Percentiles rank a stretch among this genome's conserved stretches.
Evolutionary conservation across 176 grass and related monocot genomes (phyloP).

Genomic region (Phoenix roebelenii): DNA sequence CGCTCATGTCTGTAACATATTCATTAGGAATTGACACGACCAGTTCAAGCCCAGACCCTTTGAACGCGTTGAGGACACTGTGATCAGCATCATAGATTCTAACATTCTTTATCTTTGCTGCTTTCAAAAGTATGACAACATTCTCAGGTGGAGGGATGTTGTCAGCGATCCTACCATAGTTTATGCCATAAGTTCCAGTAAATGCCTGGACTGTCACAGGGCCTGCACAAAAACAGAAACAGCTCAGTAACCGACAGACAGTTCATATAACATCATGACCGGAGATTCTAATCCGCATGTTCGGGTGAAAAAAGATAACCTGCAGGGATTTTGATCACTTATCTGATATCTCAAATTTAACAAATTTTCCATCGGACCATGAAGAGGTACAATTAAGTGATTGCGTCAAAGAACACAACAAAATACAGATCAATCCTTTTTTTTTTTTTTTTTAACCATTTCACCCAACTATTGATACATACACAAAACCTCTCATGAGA

Average conservation of each 20-base stretch:
- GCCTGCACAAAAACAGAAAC: constrained; percentile 34
- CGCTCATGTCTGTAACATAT: constrained; percentile 61
- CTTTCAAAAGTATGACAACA: constrained; percentile 66
- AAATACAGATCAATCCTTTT: no score
- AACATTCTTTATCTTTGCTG: constrained; percentile 84
- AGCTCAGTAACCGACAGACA: constrained; percentile 16
- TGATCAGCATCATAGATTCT: constrained; percentile 83
- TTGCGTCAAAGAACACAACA: no score
- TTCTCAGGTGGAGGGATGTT: constrained; percentile 76
- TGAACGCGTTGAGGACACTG: constrained; percentile 74
- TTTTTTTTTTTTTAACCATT: no score
- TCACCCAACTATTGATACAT: no score
- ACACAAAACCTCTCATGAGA: no score
- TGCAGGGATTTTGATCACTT: no score
- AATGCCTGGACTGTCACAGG: constrained; percentile 34
- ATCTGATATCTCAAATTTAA: no score
- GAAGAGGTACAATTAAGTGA: no score
- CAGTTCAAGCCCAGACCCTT: constrained; percentile 73
- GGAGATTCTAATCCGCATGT: constrained; percentile 4
- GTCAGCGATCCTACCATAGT: constrained; percentile 87
- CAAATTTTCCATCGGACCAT: no score
- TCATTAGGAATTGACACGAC: constrained; percentile 49
- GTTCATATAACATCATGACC: not conserved
- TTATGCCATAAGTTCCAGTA: constrained; percentile 71
- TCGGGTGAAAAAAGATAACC: no score